Evolutionary conservation across 2,329 filamentous ascomycete genomes (phyloP).

Genomic region (Didymella exigua): DNA sequence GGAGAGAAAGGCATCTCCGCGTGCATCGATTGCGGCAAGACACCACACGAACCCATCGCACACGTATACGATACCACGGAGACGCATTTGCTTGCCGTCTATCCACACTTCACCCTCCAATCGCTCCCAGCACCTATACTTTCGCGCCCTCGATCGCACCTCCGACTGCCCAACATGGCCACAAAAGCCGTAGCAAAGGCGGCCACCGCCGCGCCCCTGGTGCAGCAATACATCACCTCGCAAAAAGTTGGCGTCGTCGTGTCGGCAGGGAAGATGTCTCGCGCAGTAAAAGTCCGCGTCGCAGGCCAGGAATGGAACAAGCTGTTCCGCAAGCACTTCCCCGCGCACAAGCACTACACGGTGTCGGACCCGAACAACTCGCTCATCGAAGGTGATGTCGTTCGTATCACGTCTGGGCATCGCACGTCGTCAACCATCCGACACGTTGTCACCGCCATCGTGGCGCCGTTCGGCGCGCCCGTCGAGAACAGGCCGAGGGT

Average conservation of each 20-base stretch:
- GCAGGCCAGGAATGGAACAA: slow-evolving; percentile 74
- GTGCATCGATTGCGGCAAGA: slow-evolving; percentile 11
- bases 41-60: slow-evolving; percentile 2
- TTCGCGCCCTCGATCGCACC: slow-evolving; percentile 17
- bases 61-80: background rate
- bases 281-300: slow-evolving; percentile 78
- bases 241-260: slow-evolving; percentile 68
- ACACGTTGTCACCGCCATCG: slow-evolving; percentile 76
- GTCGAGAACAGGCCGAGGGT: slow-evolving; percentile 70
- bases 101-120: background rate
- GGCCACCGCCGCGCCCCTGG: slow-evolving; percentile 28
- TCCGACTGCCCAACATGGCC: slow-evolving; percentile 27
- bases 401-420: slow-evolving; percentile 71
- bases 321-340: slow-evolving; percentile 74
- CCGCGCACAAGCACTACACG: slow-evolving; percentile 67
- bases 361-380: slow-evolving; percentile 81
- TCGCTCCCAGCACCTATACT: slow-evolving; percentile 13
- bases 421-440: slow-evolving; percentile 69
- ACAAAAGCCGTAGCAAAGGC: slow-evolving; percentile 28
- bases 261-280: slow-evolving; percentile 76
- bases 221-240: slow-evolving; percentile 36
- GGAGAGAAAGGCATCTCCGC: slow-evolving; percentile 19
- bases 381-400: slow-evolving; percentile 74
- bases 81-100: slow-evolving; percentile 32
- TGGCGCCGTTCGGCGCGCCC: slow-evolving; percentile 70